Evolutionary conservation across 768 basidiomycete species (phyloP), one percentile per base, ranked within the genome.

Genomic region (Boletus eberwhitei): DNA sequence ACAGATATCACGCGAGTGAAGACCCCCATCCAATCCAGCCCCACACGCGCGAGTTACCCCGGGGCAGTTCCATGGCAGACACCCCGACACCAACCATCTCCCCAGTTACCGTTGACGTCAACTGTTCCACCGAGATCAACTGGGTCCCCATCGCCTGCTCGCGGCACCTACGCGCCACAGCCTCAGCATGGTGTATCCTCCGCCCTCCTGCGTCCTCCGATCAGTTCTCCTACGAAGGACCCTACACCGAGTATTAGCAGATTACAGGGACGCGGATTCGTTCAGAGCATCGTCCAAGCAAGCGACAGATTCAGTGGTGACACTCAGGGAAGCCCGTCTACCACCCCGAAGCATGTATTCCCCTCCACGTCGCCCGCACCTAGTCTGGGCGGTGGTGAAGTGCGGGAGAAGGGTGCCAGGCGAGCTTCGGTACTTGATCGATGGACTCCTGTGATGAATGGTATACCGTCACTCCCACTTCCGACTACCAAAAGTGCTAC

Each of bases 181-280:
- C 75, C 22, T 75, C 79, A 68, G 39, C 63, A 67, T 14, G 73
- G 74, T 21, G 68, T 79, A 29, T 82, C 87, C 5, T 79, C 83
- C 17, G 82, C 80, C 5, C 86, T 90, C 65, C 72, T 85, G 26
- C 84, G 81, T 42, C 61, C 48, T 11, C 66, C 64, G 3, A 7
- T 8, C 12, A 73, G 76, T 2, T 72, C 81, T 9, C 65, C 77
- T 4, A 68, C 76, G 48, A 92, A 91, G 66, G 89, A 90, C 42
- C 81, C 81, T 4, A 90, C 89, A 2, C 91, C 91, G 0, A 91
- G 88, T 66, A 81, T 93, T 32, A 92, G 88, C 57, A 75, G 90
- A 55, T 71, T 93, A 17, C 85, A 92, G 63, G 91, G 91, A 19
- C 84, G 91, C 38, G 91, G 91, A 5, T 92, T 93, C 64, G 91